Evolutionary conservation across 1,284 basidiomycete species (phyloP).

Genomic region (Ceratobasidium sp.): DNA sequence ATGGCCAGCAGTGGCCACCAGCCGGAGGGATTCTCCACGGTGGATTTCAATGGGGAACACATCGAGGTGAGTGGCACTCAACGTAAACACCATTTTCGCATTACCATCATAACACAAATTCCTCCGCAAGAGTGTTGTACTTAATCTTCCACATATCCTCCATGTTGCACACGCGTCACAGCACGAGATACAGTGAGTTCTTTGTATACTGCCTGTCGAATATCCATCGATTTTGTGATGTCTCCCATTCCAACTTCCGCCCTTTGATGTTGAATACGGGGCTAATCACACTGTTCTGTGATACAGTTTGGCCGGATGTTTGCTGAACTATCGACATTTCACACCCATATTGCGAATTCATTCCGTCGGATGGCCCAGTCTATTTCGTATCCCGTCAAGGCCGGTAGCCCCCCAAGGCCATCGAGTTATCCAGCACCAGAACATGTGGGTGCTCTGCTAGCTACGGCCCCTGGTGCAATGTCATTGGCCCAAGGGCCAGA

Average conservation of each 20-base stretch:
- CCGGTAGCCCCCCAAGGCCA: background rate
- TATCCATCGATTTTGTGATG: slow-evolving; percentile 32
- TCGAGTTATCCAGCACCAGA: slow-evolving; percentile 10
- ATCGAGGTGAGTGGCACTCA: slow-evolving; percentile 23
- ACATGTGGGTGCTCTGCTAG: background rate
- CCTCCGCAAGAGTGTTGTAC: slow-evolving; percentile 35
- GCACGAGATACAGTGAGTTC: slow-evolving; percentile 17
- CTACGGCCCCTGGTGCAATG: background rate
- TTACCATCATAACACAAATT: slow-evolving; percentile 38
- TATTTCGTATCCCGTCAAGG: slow-evolving; percentile 10
- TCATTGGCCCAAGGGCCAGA: background rate
- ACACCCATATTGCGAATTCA: slow-evolving; percentile 35
- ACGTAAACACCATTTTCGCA: slow-evolving; percentile 21
- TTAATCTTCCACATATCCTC: slow-evolving; percentile 5
- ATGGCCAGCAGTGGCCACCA: slow-evolving; percentile 37
- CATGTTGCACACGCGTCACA: slow-evolving; percentile 17
- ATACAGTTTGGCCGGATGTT: slow-evolving; percentile 34
- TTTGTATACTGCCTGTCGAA: slow-evolving; percentile 15
- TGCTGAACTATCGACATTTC: slow-evolving; percentile 35
- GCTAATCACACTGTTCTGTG: slow-evolving; percentile 2
- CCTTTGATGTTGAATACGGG: slow-evolving; percentile 2
- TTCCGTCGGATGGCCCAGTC: slow-evolving; percentile 35
- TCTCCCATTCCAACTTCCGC: slow-evolving; percentile 28
- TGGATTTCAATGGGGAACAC: slow-evolving; percentile 34
- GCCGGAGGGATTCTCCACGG: slow-evolving; percentile 25